A percentile compares a stretch with the other conserved stretches of the same genome.
Evolutionary conservation across 2,329 filamentous ascomycete species (phyloP).

Genomic region (Aspergillus tubingensis): DNA sequence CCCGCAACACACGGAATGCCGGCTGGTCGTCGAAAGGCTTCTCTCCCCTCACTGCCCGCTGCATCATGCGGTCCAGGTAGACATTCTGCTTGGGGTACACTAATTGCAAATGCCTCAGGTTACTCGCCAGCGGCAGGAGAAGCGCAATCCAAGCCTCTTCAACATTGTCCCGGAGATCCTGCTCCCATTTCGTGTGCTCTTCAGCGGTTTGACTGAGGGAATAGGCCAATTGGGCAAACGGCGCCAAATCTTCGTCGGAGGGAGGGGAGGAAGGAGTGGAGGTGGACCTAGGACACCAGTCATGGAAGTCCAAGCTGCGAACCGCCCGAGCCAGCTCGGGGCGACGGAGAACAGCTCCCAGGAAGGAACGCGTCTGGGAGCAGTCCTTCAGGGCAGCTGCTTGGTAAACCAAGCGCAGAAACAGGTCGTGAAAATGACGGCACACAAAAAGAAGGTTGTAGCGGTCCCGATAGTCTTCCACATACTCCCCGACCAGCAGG

Average conservation of each 20-base stretch:
- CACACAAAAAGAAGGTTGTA: slow-evolving; percentile 31
- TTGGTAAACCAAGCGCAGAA: slow-evolving; percentile 28
- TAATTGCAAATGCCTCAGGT: slow-evolving; percentile 25
- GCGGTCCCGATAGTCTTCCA: slow-evolving; percentile 28
- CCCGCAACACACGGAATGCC: slow-evolving; percentile 21
- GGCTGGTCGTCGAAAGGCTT: slow-evolving; percentile 19
- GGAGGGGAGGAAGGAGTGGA: background rate
- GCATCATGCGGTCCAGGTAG: slow-evolving; percentile 27
- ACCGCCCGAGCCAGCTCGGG: slow-evolving; percentile 28
- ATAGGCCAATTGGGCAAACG: slow-evolving; percentile 12
- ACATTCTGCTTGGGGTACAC: slow-evolving; percentile 21
- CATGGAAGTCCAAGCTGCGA: slow-evolving; percentile 24
- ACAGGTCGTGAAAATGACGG: slow-evolving; percentile 30
- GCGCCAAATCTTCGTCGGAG: slow-evolving; percentile 11
- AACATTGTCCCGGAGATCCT: slow-evolving; percentile 23
- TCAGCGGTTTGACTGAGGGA: slow-evolving; percentile 19
- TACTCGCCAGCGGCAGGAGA: slow-evolving; percentile 27
- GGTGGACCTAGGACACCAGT: slow-evolving; percentile 20
- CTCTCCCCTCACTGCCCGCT: slow-evolving; percentile 22
- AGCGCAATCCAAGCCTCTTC: slow-evolving; percentile 33
- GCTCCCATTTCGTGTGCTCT: slow-evolving; percentile 27
- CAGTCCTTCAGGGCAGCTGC: slow-evolving; percentile 21
- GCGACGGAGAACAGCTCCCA: slow-evolving; percentile 22
- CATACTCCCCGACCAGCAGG: slow-evolving; percentile 29
- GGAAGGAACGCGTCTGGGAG: slow-evolving; percentile 23